phyloP scores from a whole-genome alignment of 345 rosid species.

The Nephelium lappaceum region DNA sequence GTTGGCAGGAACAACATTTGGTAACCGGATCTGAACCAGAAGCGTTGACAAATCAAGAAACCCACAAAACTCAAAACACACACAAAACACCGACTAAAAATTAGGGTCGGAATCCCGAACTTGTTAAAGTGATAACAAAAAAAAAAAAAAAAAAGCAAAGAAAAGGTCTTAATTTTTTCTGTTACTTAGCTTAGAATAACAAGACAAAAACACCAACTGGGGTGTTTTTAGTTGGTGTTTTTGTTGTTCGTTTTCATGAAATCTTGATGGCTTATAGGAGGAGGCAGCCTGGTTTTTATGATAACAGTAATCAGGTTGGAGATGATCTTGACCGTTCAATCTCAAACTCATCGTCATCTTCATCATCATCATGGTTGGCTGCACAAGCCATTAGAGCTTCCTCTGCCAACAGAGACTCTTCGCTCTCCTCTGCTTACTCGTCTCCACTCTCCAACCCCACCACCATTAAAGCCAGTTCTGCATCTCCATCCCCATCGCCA shows the following conservation, averaged over 20 bases:
- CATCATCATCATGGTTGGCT: constrained; percentile 50
- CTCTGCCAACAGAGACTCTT: constrained; percentile 70
- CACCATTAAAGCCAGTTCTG: not conserved
- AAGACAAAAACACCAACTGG: not conserved
- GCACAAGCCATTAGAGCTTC: constrained; percentile 91
- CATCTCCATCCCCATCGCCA: constrained; percentile 28
- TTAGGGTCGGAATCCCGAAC: not conserved
- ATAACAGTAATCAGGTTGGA: constrained; percentile 8
- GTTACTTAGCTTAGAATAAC: not conserved
- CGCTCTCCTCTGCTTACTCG: constrained; percentile 69
- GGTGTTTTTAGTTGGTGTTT: not conserved
- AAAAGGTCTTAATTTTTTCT: not conserved
- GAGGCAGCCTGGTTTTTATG: constrained; percentile 29
- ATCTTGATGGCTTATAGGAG: constrained; percentile 49
- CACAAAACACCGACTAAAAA: not conserved
- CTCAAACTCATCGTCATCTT: constrained; percentile 37
- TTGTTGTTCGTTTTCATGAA: not conserved
- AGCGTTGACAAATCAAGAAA: not conserved
- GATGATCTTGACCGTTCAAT: constrained; percentile 20
- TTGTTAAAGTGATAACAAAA: not conserved
- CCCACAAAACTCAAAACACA: not conserved
- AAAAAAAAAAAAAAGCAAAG: not conserved
- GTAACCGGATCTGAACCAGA: constrained; percentile 3
- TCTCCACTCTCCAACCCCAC: constrained; percentile 35
- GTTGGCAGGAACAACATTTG: not conserved